A percentile compares a stretch with the other conserved stretches of the same genome.
Conservation (phyloP, 2,329 filamentous ascomycete genomes). For the Venturia pyrina region DNA sequence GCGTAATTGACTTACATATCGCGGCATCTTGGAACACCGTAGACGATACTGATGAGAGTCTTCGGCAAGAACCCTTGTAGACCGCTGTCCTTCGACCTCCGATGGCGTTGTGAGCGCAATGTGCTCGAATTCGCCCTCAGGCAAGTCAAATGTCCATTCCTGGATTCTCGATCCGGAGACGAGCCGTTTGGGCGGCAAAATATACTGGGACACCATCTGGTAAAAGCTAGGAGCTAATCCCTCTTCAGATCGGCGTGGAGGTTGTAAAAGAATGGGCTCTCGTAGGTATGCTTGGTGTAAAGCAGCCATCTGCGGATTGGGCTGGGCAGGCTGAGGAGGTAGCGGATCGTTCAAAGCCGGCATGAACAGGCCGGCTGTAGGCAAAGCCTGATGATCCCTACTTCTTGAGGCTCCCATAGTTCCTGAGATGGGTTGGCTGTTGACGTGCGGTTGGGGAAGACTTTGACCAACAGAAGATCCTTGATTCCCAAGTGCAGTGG, state of each 20-base stretch:
- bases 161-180: not conserved
- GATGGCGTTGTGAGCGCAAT: constrained; percentile 14
- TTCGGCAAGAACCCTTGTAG: constrained; percentile 30
- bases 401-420: not conserved
- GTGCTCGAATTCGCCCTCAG: not conserved
- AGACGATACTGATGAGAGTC: constrained; percentile 56
- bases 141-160: not conserved
- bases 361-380: constrained; percentile 1
- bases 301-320: constrained; percentile 5
- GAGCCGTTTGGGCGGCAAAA: not conserved
- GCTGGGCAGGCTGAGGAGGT: constrained; percentile 5
- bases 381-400: not conserved
- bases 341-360: constrained; percentile 1
- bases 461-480: not conserved
- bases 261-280: constrained; percentile 13
- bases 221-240: constrained; percentile 17
- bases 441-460: not conserved
- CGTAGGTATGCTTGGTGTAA: constrained; percentile 12
- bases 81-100: constrained; percentile 19
- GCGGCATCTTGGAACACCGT: constrained; percentile 44
- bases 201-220: not conserved
- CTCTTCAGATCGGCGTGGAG: constrained; percentile 31
- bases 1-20: not conserved
- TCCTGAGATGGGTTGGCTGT: not conserved
- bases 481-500: not conserved